Percentiles rank a stretch among this genome's conserved stretches.
Conservation (phyloP, 768 basidiomycete genomes). For the Podaxis mareebaensis region DNA sequence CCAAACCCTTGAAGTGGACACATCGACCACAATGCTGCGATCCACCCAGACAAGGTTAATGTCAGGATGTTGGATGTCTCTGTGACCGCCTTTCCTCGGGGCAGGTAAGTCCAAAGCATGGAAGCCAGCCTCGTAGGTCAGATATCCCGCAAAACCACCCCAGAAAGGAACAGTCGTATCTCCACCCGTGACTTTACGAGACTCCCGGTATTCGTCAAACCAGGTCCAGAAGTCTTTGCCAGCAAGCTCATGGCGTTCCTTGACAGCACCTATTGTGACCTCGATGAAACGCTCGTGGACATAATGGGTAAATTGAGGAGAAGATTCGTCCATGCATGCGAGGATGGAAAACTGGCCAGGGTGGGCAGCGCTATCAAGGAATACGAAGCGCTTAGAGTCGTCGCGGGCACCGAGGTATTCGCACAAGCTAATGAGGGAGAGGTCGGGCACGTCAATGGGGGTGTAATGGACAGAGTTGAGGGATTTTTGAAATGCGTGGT, state of each 20-base stretch:
- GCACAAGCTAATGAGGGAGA: slow-evolving; percentile 49
- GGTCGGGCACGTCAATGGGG: slow-evolving; percentile 40
- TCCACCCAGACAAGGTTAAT: slow-evolving; percentile 78
- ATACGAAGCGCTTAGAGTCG: slow-evolving; percentile 61
- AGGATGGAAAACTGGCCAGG: slow-evolving; percentile 78
- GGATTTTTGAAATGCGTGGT: slow-evolving; percentile 22
- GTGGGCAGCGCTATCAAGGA: slow-evolving; percentile 77
- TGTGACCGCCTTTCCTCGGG: slow-evolving; percentile 22
- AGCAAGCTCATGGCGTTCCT: slow-evolving; percentile 40
- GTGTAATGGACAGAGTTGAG: slow-evolving; percentile 32
- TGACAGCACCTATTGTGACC: slow-evolving; percentile 38
- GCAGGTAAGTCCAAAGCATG: slow-evolving; percentile 50
- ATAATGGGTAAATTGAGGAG: slow-evolving; percentile 58
- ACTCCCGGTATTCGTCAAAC: slow-evolving; percentile 67
- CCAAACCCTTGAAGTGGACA: slow-evolving; percentile 46
- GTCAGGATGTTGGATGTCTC: slow-evolving; percentile 55
- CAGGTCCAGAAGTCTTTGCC: slow-evolving; percentile 71
- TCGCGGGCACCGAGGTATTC: slow-evolving; percentile 62
- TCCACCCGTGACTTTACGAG: slow-evolving; percentile 48
- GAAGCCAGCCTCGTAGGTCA: slow-evolving; percentile 81
- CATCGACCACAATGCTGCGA: slow-evolving; percentile 73
- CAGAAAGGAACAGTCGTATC: slow-evolving; percentile 67
- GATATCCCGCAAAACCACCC: slow-evolving; percentile 78
- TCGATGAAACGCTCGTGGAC: slow-evolving; percentile 50
- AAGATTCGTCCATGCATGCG: slow-evolving; percentile 54